A percentile compares a stretch with the other conserved stretches of the same genome.
These are phyloP conservation scores for Russula sp. DNA, from an alignment of 768 basidiomycete genomes.

Conservation along the genomic window DNA sequence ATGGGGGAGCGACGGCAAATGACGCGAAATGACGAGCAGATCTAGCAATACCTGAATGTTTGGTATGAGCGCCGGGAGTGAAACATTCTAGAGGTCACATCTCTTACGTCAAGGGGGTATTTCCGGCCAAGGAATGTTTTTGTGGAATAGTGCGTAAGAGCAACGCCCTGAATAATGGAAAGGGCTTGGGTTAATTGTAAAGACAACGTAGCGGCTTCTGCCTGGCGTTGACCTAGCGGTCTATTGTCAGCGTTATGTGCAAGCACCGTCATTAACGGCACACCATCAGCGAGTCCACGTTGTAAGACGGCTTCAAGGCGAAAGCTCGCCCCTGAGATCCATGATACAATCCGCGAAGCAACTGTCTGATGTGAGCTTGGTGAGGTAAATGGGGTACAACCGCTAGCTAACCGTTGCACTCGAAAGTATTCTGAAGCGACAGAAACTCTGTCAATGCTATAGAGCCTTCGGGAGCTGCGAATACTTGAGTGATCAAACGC, in stretches of 20 bases:
- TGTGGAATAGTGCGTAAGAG: conserved; percentile 59
- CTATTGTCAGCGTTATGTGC: conserved; percentile 13
- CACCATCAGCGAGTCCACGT: conserved; percentile 42
- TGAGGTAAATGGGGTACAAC: neutral
- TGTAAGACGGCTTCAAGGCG: conserved; percentile 46
- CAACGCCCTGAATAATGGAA: conserved; percentile 70
- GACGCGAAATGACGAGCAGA: conserved; percentile 63
- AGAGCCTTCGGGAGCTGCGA: conserved; percentile 44
- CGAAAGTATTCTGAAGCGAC: conserved; percentile 67
- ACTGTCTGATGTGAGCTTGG: conserved; percentile 38
- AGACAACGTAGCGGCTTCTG: conserved; percentile 45
- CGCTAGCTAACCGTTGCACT: conserved; percentile 63
- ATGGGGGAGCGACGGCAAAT: conserved; percentile 34
- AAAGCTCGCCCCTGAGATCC: conserved; percentile 48
- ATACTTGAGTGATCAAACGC: conserved; percentile 37
- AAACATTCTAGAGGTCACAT: neutral
- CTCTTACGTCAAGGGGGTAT: conserved; percentile 59
- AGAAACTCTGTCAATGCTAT: conserved; percentile 42
- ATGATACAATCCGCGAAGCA: conserved; percentile 56
- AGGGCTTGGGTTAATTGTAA: conserved; percentile 54
- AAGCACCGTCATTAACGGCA: conserved; percentile 14
- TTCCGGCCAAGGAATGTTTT: conserved; percentile 66
- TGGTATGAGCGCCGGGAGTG: neutral
- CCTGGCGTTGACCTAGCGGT: conserved; percentile 30
- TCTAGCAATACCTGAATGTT: conserved; percentile 60